A percentile compares a stretch with the other conserved stretches of the same genome.
phyloP scores from a whole-genome alignment of 2,329 filamentous ascomycete species.

The Fusarium sp. region DNA sequence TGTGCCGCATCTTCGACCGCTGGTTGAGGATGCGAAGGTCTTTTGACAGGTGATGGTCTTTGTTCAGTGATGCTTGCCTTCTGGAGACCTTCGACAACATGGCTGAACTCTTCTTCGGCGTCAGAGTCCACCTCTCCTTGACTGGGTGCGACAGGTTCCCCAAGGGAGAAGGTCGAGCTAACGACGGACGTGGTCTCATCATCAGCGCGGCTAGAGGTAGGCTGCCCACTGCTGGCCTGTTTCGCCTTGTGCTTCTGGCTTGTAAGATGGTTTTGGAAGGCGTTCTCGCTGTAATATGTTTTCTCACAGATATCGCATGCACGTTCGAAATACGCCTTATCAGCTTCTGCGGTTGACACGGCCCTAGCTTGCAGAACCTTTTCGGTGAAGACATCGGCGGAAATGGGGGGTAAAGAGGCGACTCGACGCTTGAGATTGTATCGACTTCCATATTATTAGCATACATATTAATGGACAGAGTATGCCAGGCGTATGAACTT shows the following conservation, averaged over 20 bases:
- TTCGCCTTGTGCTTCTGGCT: constrained; percentile 86
- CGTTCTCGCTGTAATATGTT: constrained; percentile 96
- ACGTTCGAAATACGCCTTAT: constrained; percentile 90
- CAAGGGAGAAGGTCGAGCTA: constrained; percentile 91
- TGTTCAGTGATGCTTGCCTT: constrained; percentile 75
- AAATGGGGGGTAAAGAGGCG: constrained; percentile 88
- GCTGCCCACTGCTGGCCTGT: constrained; percentile 62
- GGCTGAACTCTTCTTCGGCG: constrained; percentile 79
- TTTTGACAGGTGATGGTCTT: constrained; percentile 64
- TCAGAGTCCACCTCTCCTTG: constrained; percentile 71
- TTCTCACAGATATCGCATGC: constrained; percentile 86
- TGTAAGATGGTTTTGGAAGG: constrained; percentile 90
- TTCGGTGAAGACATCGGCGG: constrained; percentile 93
- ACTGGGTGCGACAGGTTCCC: constrained; percentile 74
- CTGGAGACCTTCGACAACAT: constrained; percentile 83
- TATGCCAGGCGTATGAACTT: constrained; percentile 58
- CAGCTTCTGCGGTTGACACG: constrained; percentile 83
- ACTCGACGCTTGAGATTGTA: constrained; percentile 98
- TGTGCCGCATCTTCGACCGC: constrained; percentile 59
- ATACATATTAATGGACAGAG: not conserved
- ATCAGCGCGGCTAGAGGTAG: constrained; percentile 56
- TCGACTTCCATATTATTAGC: constrained; percentile 66
- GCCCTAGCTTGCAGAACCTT: constrained; percentile 95
- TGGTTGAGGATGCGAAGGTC: constrained; percentile 65
- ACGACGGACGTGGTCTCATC: constrained; percentile 86